These are phyloP conservation scores for Mallotus nudiflorus DNA, from an alignment of 345 rosid genomes.

Conservation along the genomic window DNA sequence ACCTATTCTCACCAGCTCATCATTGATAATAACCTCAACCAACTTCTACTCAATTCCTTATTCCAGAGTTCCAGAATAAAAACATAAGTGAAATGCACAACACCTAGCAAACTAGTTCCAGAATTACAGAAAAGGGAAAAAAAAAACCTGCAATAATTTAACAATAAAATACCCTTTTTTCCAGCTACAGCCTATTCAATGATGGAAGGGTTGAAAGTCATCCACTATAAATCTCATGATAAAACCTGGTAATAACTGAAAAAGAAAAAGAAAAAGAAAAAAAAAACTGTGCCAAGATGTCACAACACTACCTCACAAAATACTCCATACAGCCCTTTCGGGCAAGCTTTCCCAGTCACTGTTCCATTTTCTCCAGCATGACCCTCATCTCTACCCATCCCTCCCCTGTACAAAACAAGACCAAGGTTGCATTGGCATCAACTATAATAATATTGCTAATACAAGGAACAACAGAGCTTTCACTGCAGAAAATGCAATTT, in stretches of 20 bases:
- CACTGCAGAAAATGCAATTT: background rate
- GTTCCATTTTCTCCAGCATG: slow-evolving; percentile 82
- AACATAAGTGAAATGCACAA: background rate
- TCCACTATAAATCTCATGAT: background rate
- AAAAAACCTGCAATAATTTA: slow-evolving; percentile 3
- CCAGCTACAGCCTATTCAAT: background rate
- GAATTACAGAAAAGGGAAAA: background rate
- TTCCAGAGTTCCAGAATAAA: background rate
- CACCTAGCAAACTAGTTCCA: slow-evolving; percentile 7
- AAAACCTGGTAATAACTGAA: no score
- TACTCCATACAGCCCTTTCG: slow-evolving; percentile 84
- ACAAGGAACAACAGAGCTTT: background rate
- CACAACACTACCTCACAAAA: slow-evolving; percentile 67
- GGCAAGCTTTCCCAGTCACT: slow-evolving; percentile 89
- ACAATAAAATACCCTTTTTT: slow-evolving; percentile 3
- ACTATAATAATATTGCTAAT: background rate
- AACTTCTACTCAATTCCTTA: background rate
- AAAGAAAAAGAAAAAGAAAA: background rate
- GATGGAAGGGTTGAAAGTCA: background rate
- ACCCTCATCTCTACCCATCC: slow-evolving; percentile 51
- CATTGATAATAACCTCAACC: no score
- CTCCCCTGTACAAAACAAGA: slow-evolving; percentile 59
- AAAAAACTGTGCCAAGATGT: slow-evolving; percentile 9
- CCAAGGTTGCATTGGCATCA: background rate
- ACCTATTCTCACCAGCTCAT: no score